Evolutionary conservation across 1,139 yeast genomes (phyloP).

Genomic region (Hanseniaspora uvarum): DNA sequence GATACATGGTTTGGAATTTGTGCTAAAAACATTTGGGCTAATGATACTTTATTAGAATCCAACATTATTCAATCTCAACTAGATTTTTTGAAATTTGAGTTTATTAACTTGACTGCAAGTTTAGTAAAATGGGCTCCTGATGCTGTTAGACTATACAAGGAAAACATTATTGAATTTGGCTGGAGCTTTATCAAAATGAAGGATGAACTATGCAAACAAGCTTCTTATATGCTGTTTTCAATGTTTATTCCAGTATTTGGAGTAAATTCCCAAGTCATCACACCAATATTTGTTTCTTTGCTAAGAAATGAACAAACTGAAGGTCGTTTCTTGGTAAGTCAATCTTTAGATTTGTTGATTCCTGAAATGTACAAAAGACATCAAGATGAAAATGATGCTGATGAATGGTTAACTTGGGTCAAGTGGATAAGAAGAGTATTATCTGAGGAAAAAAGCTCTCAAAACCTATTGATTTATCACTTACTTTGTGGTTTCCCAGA

Average conservation of each 20-base stretch:
- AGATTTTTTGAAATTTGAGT: constrained; percentile 66
- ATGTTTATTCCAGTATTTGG: constrained; percentile 82
- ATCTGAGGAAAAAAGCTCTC: constrained; percentile 80
- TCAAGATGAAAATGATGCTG: constrained; percentile 39
- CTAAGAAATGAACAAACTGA: constrained; percentile 79
- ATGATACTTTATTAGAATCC: constrained; percentile 40
- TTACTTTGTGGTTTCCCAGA: constrained; percentile 81
- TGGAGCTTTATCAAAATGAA: constrained; percentile 90
- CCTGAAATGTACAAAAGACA: constrained; percentile 68
- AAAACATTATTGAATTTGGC: constrained; percentile 82
- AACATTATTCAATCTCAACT: constrained; percentile 58
- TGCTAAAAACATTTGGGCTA: constrained; percentile 63
- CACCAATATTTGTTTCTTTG: constrained; percentile 85
- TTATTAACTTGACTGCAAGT: constrained; percentile 71
- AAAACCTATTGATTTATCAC: constrained; percentile 64
- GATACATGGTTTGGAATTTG: constrained; percentile 57
- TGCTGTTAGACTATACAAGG: constrained; percentile 53
- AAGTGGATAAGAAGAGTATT: constrained; percentile 91
- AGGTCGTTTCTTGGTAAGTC: constrained; percentile 71
- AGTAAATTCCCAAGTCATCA: constrained; percentile 78
- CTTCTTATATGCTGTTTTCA: constrained; percentile 83
- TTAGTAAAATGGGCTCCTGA: constrained; percentile 61
- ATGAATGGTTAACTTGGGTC: constrained; percentile 68
- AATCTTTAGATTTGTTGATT: constrained; percentile 79
- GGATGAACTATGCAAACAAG: constrained; percentile 81